Conservation (phyloP, 2,329 filamentous ascomycete species). For the Phialocephala subalpina region DNA sequence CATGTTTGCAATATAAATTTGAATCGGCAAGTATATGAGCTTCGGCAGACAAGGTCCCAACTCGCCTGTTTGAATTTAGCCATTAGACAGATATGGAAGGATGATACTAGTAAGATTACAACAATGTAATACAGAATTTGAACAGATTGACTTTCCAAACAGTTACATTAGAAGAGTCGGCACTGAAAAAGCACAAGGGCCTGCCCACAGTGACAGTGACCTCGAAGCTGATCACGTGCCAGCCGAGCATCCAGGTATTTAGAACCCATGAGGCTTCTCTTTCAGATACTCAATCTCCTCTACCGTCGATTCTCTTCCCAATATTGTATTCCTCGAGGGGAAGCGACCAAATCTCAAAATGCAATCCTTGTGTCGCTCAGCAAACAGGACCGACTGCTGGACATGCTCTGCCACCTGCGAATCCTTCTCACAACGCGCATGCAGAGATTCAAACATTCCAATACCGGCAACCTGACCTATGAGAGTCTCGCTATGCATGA, state of each 20-base stretch:
- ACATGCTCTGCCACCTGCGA: constrained; percentile 23
- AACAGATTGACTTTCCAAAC: neutral
- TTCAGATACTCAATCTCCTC: constrained; percentile 35
- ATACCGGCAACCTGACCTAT: constrained; percentile 42
- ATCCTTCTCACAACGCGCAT: constrained; percentile 28
- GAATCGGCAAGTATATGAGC: neutral
- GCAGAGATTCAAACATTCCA: constrained; percentile 36
- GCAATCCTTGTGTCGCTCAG: constrained; percentile 25
- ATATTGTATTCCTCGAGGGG: constrained; percentile 33
- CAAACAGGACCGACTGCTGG: constrained; percentile 16
- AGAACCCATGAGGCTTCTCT: constrained; percentile 36
- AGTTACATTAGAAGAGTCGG: neutral
- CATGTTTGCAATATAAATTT: neutral
- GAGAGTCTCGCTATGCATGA: constrained; percentile 47
- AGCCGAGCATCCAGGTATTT: neutral
- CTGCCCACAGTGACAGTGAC: too few relatives aligned
- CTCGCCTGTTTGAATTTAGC: neutral
- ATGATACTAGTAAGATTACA: neutral
- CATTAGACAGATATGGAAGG: neutral
- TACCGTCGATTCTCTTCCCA: constrained; percentile 34
- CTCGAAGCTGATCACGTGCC: neutral
- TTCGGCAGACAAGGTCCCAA: neutral
- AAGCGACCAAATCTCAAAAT: constrained; percentile 37
- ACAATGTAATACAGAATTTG: neutral
- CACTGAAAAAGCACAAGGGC: neutral